phyloP scores from a whole-genome alignment of 306 rosid species.

The Potentilla sterilis region DNA sequence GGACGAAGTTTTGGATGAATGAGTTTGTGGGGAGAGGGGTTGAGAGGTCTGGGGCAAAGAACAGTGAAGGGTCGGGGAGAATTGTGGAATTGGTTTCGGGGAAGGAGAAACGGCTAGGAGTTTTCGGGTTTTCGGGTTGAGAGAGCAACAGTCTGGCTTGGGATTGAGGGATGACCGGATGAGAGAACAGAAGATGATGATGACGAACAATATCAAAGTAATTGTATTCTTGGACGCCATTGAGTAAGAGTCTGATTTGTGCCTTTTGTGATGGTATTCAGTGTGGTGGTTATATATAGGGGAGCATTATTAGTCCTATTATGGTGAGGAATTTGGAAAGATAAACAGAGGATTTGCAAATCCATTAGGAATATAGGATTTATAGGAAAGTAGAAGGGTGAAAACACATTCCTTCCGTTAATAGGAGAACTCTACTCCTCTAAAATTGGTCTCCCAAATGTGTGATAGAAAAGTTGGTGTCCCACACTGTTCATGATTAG shows the following conservation, averaged over 20 bases:
- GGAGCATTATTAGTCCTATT: too few species aligned
- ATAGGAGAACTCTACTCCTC: too few species aligned
- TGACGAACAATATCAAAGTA: background rate
- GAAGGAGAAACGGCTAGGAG: slow-evolving; percentile 33
- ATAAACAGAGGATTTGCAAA: background rate
- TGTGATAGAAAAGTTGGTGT: too few species aligned
- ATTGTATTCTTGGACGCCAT: background rate
- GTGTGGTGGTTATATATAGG: too few species aligned
- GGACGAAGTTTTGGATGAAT: slow-evolving; percentile 65
- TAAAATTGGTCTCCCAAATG: too few species aligned
- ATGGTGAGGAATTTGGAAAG: background rate
- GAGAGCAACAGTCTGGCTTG: background rate
- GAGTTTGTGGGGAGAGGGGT: slow-evolving; percentile 69
- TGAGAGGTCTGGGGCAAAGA: slow-evolving; percentile 45
- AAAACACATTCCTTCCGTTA: too few species aligned
- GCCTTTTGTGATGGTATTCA: too few species aligned
- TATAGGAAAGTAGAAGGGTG: background rate
- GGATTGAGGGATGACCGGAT: background rate
- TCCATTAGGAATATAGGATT: background rate
- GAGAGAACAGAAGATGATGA: background rate
- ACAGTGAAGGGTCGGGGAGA: slow-evolving; percentile 62
- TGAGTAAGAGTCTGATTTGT: background rate
- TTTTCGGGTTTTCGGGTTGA: background rate
- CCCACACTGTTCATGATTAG: too few species aligned
- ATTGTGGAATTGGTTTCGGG: slow-evolving; percentile 48